Evolutionary conservation across 2,329 filamentous ascomycete species (phyloP), one percentile per base, ranked within the genome.

Genomic region (Alternaria rosae): DNA sequence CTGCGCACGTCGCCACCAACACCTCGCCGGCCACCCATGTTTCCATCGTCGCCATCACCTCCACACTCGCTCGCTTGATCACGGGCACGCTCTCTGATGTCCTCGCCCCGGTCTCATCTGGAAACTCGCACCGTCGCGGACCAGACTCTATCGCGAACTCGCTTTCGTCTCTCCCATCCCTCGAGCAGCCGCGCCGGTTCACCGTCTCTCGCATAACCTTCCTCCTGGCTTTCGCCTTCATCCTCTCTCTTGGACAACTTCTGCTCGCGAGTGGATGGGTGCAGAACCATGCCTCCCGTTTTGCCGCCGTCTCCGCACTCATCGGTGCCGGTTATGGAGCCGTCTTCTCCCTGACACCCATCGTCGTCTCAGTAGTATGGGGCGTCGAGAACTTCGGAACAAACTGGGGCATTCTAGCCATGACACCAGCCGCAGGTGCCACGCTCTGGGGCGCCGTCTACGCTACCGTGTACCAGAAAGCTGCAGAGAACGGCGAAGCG

Each of bases 331-430:
- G 95, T 45, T 98, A 99, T 76, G 95, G 95, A 45, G 94, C 94
- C 30, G 88, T 94, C 21, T 99, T 98, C 82, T 91, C 89, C 50
- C 86, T 98, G 6, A 91, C 92, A 0, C 95, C 95, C 3, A 94
- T 98, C 67, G 92, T 98, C 59, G 91, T 97, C 70, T 93, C 90
- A n/a, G 93, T 97, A 10, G 94, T 99, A 47, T 99, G 95, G 95
- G 95, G 95, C 25, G 93, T 97, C 0, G 94, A 98, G 82, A 99
- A 98, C 78, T 98, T 99, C 76, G 95, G 93, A 60, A 99, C 95
- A 0, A 98, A 99, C 73, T 99, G 94, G 89, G 95, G 95, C 10
- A 94, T 98, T 64, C 89, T 98, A 8, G 93, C 94, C 43, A 95
- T 96, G 84, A 89, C 94, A 59, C 95, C 95, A 3, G 95, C 95